phyloP scores from a whole-genome alignment of 192 early-diverging fungal species.

The Helicostylum pulchrum region DNA sequence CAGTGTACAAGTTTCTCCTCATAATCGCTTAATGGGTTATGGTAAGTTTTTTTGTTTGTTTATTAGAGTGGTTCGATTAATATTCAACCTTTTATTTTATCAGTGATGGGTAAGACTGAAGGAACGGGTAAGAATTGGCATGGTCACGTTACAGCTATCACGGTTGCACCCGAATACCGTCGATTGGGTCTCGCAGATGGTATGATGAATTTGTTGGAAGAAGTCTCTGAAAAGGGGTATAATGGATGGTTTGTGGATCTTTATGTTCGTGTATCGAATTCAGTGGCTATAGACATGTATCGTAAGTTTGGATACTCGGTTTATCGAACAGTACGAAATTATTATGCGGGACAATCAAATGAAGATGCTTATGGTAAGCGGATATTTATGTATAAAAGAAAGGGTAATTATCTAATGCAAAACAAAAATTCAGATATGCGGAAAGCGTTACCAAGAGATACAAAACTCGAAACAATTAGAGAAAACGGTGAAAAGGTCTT shows the following conservation, averaged over 20 bases:
- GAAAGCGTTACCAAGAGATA: slow-evolving; percentile 86
- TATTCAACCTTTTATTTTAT: neutral
- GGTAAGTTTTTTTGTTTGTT: slow-evolving; percentile 48
- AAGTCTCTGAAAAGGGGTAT: slow-evolving; percentile 87
- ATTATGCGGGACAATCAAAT: slow-evolving; percentile 71
- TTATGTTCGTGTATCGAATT: slow-evolving; percentile 92
- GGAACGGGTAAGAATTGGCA: slow-evolving; percentile 88
- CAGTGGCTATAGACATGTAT: slow-evolving; percentile 91
- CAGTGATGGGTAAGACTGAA: slow-evolving; percentile 96
- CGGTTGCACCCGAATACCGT: slow-evolving; percentile 93
- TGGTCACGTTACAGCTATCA: slow-evolving; percentile 97
- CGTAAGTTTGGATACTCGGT: slow-evolving; percentile 88
- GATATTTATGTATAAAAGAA: neutral
- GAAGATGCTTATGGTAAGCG: slow-evolving; percentile 86
- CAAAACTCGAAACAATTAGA: slow-evolving; percentile 55
- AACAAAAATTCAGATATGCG: slow-evolving; percentile 76
- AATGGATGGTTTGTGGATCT: slow-evolving; percentile 93
- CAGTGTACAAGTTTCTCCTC: slow-evolving; percentile 73
- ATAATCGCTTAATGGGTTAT: slow-evolving; percentile 79
- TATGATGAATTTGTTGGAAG: slow-evolving; percentile 88
- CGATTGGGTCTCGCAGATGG: slow-evolving; percentile 84
- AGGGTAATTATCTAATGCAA: neutral
- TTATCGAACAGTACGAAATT: slow-evolving; percentile 82
- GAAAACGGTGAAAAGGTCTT: slow-evolving; percentile 51
- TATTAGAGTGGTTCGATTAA: no score